Evolutionary conservation across 2,329 filamentous ascomycete genomes (phyloP).

Genomic region (Lecanicillium sp.): DNA sequence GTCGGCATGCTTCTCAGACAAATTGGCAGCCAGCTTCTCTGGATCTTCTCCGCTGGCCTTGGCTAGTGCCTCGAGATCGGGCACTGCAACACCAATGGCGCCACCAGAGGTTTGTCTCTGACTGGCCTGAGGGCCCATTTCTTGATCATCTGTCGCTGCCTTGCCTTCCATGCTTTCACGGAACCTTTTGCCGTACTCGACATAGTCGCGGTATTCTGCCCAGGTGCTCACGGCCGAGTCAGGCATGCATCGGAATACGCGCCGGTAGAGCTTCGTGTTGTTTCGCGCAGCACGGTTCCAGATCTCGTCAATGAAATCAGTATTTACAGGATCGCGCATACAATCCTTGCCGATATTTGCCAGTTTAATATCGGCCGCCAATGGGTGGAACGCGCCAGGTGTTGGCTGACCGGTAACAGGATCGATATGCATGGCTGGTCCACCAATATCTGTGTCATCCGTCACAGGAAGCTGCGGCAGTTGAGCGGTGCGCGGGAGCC

Average conservation of each 20-base stretch:
- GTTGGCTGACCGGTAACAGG: slow-evolving; percentile 38
- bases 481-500: slow-evolving; percentile 59
- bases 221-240: slow-evolving; percentile 90
- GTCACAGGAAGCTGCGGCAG: slow-evolving; percentile 59
- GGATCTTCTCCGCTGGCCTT: slow-evolving; percentile 23
- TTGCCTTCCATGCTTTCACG: slow-evolving; percentile 55
- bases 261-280: slow-evolving; percentile 89
- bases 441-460: slow-evolving; percentile 78
- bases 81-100: slow-evolving; percentile 33
- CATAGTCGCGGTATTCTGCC: slow-evolving; percentile 84
- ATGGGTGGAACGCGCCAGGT: slow-evolving; percentile 37
- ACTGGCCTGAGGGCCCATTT: slow-evolving; percentile 30
- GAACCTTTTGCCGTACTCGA: slow-evolving; percentile 70
- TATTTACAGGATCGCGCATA: slow-evolving; percentile 82
- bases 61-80: slow-evolving; percentile 29
- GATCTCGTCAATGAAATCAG: slow-evolving; percentile 75
- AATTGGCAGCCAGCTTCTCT: slow-evolving; percentile 26
- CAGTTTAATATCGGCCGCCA: slow-evolving; percentile 60
- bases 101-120: slow-evolving; percentile 23
- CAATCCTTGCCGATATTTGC: slow-evolving; percentile 79
- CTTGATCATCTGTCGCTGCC: slow-evolving; percentile 38
- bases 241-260: slow-evolving; percentile 94
- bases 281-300: slow-evolving; percentile 86
- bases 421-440: slow-evolving; percentile 54
- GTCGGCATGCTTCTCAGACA: slow-evolving; percentile 22